phyloP scores from a whole-genome alignment of 352 stramenopile species.

The Globisporangium irregulare region DNA sequence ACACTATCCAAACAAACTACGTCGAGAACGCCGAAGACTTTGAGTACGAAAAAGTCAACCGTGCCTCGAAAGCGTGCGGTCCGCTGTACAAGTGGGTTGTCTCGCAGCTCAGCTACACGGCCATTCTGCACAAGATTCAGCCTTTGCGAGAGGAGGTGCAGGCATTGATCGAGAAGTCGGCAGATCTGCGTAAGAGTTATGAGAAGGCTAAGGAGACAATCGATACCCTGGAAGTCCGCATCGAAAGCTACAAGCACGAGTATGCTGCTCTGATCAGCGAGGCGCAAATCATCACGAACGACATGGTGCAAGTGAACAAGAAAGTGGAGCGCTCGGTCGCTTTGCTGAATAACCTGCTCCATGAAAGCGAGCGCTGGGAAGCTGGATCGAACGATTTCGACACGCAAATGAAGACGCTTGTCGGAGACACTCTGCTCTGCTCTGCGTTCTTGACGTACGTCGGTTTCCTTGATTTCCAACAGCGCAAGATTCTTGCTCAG shows the following conservation, averaged over 20 bases:
- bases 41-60: conserved; percentile 91
- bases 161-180: conserved; percentile 93
- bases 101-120: conserved; percentile 98
- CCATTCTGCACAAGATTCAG: conserved; percentile 98
- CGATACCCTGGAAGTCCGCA: conserved; percentile 92
- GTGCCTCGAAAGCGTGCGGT: conserved; percentile 96
- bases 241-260: conserved; percentile 98
- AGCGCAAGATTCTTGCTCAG: conserved; percentile 91
- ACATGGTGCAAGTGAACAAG: conserved; percentile 97
- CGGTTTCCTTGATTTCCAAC: conserved; percentile 98
- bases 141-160: conserved; percentile 98
- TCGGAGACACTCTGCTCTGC: conserved; percentile 95
- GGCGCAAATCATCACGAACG: conserved; percentile 97
- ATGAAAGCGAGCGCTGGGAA: conserved; percentile 98
- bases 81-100: conserved; percentile 99
- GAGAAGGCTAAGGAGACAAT: conserved; percentile 93
- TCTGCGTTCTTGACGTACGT: conserved; percentile 98
- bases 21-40: conserved; percentile 90
- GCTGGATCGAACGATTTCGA: conserved; percentile 96
- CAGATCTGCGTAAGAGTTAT: conserved; percentile 91
- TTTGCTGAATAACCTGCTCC: conserved; percentile 96
- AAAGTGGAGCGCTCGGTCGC: conserved; percentile 97
- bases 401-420: conserved; percentile 94
- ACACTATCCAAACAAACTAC: conserved; percentile 95
- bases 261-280: conserved; percentile 98